Evolutionary conservation across 139 green algal genomes (phyloP).

Genomic region (Nannochloris sp.): DNA sequence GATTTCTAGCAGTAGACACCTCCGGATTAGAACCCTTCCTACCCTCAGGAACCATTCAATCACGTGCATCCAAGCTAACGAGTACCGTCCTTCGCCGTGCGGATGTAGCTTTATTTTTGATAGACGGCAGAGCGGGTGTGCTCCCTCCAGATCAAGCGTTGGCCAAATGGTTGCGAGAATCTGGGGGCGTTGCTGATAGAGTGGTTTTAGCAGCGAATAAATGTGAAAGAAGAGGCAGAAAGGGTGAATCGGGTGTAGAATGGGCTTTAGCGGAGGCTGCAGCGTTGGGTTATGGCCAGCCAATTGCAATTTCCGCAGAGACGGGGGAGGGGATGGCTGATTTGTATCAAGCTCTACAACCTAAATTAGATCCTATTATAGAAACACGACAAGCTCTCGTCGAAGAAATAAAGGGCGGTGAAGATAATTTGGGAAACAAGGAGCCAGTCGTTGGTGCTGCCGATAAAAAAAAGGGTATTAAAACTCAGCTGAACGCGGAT

Average conservation of each 20-base stretch:
- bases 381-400: conserved; percentile 6
- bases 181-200: not conserved
- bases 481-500: no score
- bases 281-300: conserved; percentile 69
- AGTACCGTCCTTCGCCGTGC: conserved; percentile 32
- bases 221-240: conserved; percentile 50
- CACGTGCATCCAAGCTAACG: conserved; percentile 52
- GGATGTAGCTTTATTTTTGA: conserved; percentile 64
- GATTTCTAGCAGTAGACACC: conserved; percentile 81
- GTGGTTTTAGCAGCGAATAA: conserved; percentile 82
- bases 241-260: conserved; percentile 1
- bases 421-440: not conserved
- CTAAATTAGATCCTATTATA: conserved; percentile 37
- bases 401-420: not conserved
- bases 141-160: conserved; percentile 56
- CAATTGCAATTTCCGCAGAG: conserved; percentile 76
- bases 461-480: not conserved
- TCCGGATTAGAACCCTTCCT: conserved; percentile 72
- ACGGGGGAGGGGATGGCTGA: conserved; percentile 84
- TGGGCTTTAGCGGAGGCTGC: conserved; percentile 24
- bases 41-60: conserved; percentile 47
- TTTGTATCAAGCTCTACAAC: conserved; percentile 67
- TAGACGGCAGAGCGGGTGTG: conserved; percentile 61
- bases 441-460: not conserved
- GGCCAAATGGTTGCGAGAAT: conserved; percentile 56